A percentile compares a stretch with the other conserved stretches of the same genome.
Evolutionary conservation across 2,329 filamentous ascomycete genomes (phyloP).

Genomic region (Didymella pinodella): DNA sequence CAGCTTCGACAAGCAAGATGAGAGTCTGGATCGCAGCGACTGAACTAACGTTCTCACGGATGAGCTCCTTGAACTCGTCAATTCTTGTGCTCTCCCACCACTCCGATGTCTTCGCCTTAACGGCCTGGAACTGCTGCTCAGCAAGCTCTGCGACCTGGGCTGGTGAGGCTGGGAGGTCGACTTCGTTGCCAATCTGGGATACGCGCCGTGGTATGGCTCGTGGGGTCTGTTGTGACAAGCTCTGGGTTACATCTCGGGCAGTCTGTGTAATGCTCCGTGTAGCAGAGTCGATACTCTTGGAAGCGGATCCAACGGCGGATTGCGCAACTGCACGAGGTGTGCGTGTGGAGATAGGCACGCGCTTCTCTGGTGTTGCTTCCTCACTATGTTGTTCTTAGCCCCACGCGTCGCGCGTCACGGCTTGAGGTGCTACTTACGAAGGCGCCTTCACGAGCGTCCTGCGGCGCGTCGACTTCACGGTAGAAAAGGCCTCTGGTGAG

Average conservation of each 20-base stretch:
- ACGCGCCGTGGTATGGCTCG: slow-evolving; percentile 59
- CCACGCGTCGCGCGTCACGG: slow-evolving; percentile 39
- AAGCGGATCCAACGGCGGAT: slow-evolving; percentile 39
- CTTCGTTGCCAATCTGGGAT: slow-evolving; percentile 61
- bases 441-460: slow-evolving; percentile 46
- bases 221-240: slow-evolving; percentile 37
- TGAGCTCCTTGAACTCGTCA: slow-evolving; percentile 68
- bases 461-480: slow-evolving; percentile 42
- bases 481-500: slow-evolving; percentile 48
- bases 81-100: slow-evolving; percentile 72
- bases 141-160: slow-evolving; percentile 67
- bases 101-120: slow-evolving; percentile 70
- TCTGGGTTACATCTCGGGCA: slow-evolving; percentile 11
- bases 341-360: slow-evolving; percentile 3
- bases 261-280: slow-evolving; percentile 12
- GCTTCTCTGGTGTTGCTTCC: slow-evolving; percentile 57
- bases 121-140: slow-evolving; percentile 72
- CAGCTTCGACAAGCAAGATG: slow-evolving; percentile 68
- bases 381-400: slow-evolving; percentile 45
- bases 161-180: slow-evolving; percentile 75
- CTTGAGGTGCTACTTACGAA: slow-evolving; percentile 36
- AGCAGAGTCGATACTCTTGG: slow-evolving; percentile 12
- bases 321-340: slow-evolving; percentile 15
- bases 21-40: slow-evolving; percentile 59
- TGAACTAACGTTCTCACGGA: slow-evolving; percentile 75